These are phyloP conservation scores for Porpolomopsis calyptriformis DNA, from an alignment of 768 basidiomycete species.

Conservation along the genomic window DNA sequence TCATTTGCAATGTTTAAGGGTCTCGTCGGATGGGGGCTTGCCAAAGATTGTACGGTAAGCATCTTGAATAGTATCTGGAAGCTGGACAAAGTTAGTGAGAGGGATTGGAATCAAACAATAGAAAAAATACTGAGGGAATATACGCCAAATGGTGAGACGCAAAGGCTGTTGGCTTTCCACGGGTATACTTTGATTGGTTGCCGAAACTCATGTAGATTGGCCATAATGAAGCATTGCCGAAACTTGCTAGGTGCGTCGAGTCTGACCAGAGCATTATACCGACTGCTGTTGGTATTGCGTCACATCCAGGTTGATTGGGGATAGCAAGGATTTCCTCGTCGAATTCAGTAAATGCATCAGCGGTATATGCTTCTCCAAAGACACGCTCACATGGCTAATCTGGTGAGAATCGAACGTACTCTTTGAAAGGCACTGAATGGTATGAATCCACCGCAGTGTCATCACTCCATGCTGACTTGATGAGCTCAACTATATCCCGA, in stretches of 20 bases:
- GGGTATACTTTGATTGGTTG: conserved; percentile 25
- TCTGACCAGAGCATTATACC: conserved; percentile 21
- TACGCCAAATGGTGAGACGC: conserved; percentile 23
- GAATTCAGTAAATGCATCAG: conserved; percentile 9
- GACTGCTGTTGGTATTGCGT: conserved; percentile 9
- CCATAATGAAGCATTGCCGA: conserved; percentile 23
- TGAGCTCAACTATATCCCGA: conserved; percentile 12
- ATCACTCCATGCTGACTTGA: conserved; percentile 9
- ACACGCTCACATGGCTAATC: conserved; percentile 6
- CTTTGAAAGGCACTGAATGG: conserved; percentile 14
- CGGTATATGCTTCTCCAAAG: conserved; percentile 13
- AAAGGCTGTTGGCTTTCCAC: conserved; percentile 13
- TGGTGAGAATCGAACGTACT: conserved; percentile 9
- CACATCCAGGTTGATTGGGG: conserved; percentile 7
- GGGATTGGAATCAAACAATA: background rate
- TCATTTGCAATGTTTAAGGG: conserved; percentile 15
- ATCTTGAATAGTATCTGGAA: conserved; percentile 11
- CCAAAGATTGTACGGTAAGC: background rate
- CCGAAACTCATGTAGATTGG: conserved; percentile 27
- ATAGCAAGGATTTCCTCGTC: conserved; percentile 6
- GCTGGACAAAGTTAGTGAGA: conserved; percentile 2
- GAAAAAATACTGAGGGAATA: conserved; percentile 13
- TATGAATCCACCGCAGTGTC: conserved; percentile 2
- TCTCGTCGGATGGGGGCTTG: conserved; percentile 1
- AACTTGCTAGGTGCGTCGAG: conserved; percentile 19